Percentiles rank a stretch among this genome's conserved stretches.
Evolutionary conservation across 176 grass and related monocot genomes (phyloP).

Genomic region (Oryza longistaminata): DNA sequence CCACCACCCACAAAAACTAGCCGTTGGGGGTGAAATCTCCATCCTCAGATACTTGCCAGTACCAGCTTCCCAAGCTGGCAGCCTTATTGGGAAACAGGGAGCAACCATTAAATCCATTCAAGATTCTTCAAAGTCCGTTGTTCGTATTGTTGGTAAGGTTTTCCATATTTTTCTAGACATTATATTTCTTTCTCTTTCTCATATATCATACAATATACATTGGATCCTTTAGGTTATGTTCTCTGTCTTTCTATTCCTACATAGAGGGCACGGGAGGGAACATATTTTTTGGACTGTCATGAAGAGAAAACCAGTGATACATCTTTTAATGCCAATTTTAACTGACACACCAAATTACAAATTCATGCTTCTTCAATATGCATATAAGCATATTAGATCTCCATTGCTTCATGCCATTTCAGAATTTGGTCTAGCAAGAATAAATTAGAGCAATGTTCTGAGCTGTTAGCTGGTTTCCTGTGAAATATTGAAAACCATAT

Average conservation of each 20-base stretch:
- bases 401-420: background rate
- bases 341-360: background rate
- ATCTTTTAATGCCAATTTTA: background rate
- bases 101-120: constrained; percentile 93
- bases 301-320: background rate
- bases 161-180: background rate
- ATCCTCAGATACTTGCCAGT: constrained; percentile 8
- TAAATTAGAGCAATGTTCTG: background rate
- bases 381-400: constrained; percentile 7
- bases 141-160: constrained; percentile 77
- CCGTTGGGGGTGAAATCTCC: no score
- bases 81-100: constrained; percentile 94
- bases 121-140: constrained; percentile 63
- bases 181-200: constrained; percentile 13
- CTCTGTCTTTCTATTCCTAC: constrained; percentile 11
- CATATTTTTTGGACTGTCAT: background rate
- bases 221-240: constrained; percentile 2
- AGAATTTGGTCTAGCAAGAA: background rate
- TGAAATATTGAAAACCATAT: background rate
- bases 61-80: constrained; percentile 80
- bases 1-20: no score
- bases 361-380: constrained; percentile 13
- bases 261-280: background rate
- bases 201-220: constrained; percentile 16
- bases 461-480: background rate